These are phyloP conservation scores for Penicillium sp. DNA, from an alignment of 2,329 filamentous ascomycete species.

Conservation along the genomic window DNA sequence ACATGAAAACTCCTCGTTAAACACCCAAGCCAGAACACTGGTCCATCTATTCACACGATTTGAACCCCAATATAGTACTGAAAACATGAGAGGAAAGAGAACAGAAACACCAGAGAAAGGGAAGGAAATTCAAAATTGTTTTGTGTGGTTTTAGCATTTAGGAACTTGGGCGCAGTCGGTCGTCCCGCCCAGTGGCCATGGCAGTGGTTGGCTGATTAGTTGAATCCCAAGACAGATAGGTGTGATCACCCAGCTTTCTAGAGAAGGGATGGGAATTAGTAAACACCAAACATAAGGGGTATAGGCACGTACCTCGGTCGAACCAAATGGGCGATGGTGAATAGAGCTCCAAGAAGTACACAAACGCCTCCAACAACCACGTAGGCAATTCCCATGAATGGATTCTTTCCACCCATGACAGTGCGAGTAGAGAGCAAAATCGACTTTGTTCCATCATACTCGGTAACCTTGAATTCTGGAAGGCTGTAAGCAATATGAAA, in stretches of 20 bases:
- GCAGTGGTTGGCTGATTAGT: constrained; percentile 59
- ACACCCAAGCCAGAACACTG: constrained; percentile 14
- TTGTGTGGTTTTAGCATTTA: neutral
- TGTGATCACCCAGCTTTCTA: constrained; percentile 97
- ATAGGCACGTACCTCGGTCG: constrained; percentile 71
- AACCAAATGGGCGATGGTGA: constrained; percentile 87
- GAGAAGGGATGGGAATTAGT: neutral
- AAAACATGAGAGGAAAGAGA: constrained; percentile 7
- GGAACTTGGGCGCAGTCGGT: constrained; percentile 37
- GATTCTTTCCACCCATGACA: constrained; percentile 91
- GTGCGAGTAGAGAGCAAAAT: constrained; percentile 86
- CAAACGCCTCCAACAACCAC: constrained; percentile 91
- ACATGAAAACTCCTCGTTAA: constrained; percentile 22
- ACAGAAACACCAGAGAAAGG: neutral
- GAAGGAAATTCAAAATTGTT: neutral
- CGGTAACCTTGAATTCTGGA: constrained; percentile 74
- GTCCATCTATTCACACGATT: constrained; percentile 21
- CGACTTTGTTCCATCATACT: constrained; percentile 84
- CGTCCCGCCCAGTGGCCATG: constrained; percentile 58
- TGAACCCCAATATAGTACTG: constrained; percentile 5
- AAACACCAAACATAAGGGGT: neutral
- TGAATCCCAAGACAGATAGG: constrained; percentile 94
- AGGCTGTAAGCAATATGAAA: neutral
- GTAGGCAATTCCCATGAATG: constrained; percentile 95
- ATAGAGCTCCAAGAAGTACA: constrained; percentile 81